Evolutionary conservation across 2,329 filamentous ascomycete genomes (phyloP).

Genomic region (Elsinoe perseae): DNA sequence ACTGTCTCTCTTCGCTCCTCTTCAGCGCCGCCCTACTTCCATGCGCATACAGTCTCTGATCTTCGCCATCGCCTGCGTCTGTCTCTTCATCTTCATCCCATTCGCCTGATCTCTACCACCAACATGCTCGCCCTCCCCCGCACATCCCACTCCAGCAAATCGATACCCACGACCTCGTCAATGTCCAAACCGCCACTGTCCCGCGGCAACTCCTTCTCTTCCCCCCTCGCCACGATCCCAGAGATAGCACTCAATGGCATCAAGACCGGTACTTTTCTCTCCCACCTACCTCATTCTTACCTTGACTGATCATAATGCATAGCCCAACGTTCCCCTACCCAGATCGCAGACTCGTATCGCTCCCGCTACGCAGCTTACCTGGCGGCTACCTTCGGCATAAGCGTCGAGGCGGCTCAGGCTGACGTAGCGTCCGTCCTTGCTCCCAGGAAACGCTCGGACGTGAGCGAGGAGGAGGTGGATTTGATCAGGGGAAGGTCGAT

Average conservation of each 20-base stretch:
- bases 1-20: not conserved
- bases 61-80: conserved; percentile 5
- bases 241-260: conserved; percentile 5
- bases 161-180: not conserved
- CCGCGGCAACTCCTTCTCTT: not conserved
- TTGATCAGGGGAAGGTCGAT: conserved; percentile 3
- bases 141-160: not conserved
- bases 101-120: not conserved
- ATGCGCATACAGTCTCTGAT: conserved; percentile 12
- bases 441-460: conserved; percentile 3
- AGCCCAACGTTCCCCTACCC: not conserved
- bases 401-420: conserved; percentile 7
- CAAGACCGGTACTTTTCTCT: not conserved
- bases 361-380: conserved; percentile 13
- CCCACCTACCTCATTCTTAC: not conserved
- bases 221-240: conserved; percentile 4
- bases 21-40: not conserved
- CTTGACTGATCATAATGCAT: not conserved
- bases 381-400: conserved; percentile 14
- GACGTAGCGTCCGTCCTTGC: conserved; percentile 7
- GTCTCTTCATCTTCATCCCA: conserved; percentile 8
- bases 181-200: not conserved
- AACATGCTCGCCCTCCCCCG: not conserved
- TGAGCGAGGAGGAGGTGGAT: conserved; percentile 12
- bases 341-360: conserved; percentile 1